A percentile compares a stretch with the other conserved stretches of the same genome.
Evolutionary conservation across 2,329 filamentous ascomycete species (phyloP).

Genomic region (Bipolaris zeicola): DNA sequence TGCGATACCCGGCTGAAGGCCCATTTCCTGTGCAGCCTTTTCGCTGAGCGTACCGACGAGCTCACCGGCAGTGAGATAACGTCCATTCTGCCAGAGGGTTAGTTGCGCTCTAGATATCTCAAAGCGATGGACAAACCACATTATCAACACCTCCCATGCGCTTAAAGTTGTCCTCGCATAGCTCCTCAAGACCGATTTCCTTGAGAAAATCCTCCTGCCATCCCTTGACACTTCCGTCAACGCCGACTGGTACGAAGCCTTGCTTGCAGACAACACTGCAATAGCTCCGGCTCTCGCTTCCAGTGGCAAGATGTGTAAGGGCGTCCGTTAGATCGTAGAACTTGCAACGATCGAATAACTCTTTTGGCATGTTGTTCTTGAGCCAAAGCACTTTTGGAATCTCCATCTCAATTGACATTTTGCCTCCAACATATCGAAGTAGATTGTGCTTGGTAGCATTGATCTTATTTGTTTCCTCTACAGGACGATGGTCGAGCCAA

Average conservation of each 20-base stretch:
- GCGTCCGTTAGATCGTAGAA: slow-evolving; percentile 96
- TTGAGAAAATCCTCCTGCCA: slow-evolving; percentile 96
- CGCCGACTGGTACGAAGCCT: slow-evolving; percentile 93
- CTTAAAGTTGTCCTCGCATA: slow-evolving; percentile 85
- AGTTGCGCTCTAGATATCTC: slow-evolving; percentile 35
- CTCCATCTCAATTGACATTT: slow-evolving; percentile 99
- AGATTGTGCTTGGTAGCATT: slow-evolving; percentile 92
- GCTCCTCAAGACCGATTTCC: slow-evolving; percentile 82
- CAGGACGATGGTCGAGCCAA: slow-evolving; percentile 94
- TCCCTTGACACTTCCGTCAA: slow-evolving; percentile 95
- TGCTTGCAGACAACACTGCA: slow-evolving; percentile 98
- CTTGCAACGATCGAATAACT: slow-evolving; percentile 89
- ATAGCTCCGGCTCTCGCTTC: slow-evolving; percentile 88
- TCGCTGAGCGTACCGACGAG: slow-evolving; percentile 84
- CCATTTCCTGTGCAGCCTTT: slow-evolving; percentile 80
- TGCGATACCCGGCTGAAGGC: slow-evolving; percentile 83
- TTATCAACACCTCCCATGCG: slow-evolving; percentile 93
- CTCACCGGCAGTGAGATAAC: slow-evolving; percentile 90
- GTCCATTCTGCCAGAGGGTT: slow-evolving; percentile 75
- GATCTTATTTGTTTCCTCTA: slow-evolving; percentile 89
- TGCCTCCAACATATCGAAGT: slow-evolving; percentile 92
- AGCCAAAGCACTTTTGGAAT: slow-evolving; percentile 98
- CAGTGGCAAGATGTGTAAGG: slow-evolving; percentile 91
- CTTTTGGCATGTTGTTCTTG: slow-evolving; percentile 95
- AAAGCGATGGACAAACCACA: slow-evolving; percentile 70